Evolutionary conservation across 2,329 filamentous ascomycete genomes (phyloP), one percentile per base, ranked within the genome.

Genomic region (Cytospora paraplurivora): DNA sequence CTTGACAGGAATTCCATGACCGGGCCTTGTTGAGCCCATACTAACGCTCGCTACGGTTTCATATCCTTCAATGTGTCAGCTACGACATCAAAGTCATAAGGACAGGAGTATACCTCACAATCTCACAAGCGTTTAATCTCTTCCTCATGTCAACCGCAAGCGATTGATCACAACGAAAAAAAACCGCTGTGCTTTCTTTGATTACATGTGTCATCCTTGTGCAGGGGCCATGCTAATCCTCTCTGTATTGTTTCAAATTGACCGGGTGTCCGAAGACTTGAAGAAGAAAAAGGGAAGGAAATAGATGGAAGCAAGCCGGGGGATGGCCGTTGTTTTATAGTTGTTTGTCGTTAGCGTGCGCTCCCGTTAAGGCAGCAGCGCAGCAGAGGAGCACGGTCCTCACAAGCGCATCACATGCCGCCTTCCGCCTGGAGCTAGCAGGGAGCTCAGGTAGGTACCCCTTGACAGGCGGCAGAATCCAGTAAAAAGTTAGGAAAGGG

Each of bases 201-300:
- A 65, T 57, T 66, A 54, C 88, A 86, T 87, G 88, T 93, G 90
- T 93, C 91, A 94, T 93, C 91, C 91, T 94, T 94, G 91, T 87
- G 84, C 84, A 86, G 83, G 84, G 87, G 87, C 87, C 86, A 90
- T 90, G 88, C 88, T 89, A 89, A 64, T 59, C 44, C 32, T 64
- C 58, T 64, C 65, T 66, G 56, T 66, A 65, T 8, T 13, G 7
- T 33, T 59, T 63, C 60, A 59, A 50, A 41, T 59, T 47, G 53
- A 58, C 50, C 56, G 34, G 12, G 58, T 64, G 62, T 56, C 62
- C 34, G 44, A 13, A 63, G 51, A 56, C 51, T 27, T 32, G 37
- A 7, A 38, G 35, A 44, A 63, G 38, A 34, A 49, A 55, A 37
- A 17, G 10, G 15, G 7, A 32, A 27, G 15, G 32, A n/a, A 52